Evolutionary conservation across 2,329 filamentous ascomycete species (phyloP), one percentile per base, ranked within the genome.

Genomic region (Cladophialophora immunda): DNA sequence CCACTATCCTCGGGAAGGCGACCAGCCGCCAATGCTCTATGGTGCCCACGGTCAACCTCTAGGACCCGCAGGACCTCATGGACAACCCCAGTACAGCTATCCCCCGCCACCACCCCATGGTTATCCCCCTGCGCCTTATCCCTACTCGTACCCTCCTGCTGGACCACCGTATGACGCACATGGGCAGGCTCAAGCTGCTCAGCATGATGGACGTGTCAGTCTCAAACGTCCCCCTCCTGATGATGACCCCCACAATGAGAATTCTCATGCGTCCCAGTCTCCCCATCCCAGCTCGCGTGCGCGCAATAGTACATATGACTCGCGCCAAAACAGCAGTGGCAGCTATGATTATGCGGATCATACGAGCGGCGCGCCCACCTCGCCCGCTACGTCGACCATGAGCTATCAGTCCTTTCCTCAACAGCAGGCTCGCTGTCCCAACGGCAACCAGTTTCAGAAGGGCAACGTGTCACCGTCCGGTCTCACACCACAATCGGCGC

Each of bases 31-130:
- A 30, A 72, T 80, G 70, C 77, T 84, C 29, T 84, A 84, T 71
- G 82, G 82, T 58, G 82, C 82, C 22, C 82, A 84, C 69, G 82
- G 82, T 25, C 82, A 84, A 70, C 82, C 81, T 57, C 77, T 83
- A 36, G 79, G 80, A 52, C 78, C 81, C 45, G 77, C 75, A 58
- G 65, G 71, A 56, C 68, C 69, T 25, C 71, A 71, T 45, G 70
- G 68, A 19, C 73, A 75, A 56, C 74, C 74, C 55, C 71, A 72
- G n/a, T 72, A 72, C 64, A 73, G 79, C 67, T 81, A 82, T 68
- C 79, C 78, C 32, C 79, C 81, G 69, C 77, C 77, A 38, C 72
- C 75, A 17, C 73, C 73, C 25, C 73, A 72, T 58, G 70, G 71
- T 27, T 74, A 75, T 56, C 74, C 72, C 54, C 68, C 67, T 22